Percentiles rank a stretch among this genome's conserved stretches.
phyloP scores from a whole-genome alignment of 2,329 filamentous ascomycete genomes.

The Amauroascus niger region DNA sequence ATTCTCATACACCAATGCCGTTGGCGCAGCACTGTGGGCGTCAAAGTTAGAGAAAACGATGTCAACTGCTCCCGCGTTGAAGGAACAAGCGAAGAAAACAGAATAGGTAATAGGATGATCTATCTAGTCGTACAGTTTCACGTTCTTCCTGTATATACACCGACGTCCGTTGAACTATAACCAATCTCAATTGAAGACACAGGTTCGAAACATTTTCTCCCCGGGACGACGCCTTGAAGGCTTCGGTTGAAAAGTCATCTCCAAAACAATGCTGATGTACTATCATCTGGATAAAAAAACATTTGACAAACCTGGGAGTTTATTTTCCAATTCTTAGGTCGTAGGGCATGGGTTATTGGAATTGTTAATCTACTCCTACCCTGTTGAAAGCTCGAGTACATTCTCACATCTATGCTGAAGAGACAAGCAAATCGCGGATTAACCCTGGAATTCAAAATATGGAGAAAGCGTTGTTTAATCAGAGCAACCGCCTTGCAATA shows the following conservation, averaged over 20 bases:
- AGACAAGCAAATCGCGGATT: background rate
- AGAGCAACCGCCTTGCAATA: background rate
- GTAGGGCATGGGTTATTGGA: too few species aligned
- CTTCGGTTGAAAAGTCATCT: too few species aligned
- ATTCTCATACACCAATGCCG: constrained; percentile 84
- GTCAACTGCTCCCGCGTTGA: constrained; percentile 16
- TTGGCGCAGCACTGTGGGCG: constrained; percentile 90
- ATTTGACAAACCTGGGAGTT: too few species aligned
- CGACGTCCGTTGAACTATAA: too few species aligned
- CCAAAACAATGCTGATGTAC: too few species aligned
- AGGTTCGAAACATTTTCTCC: too few species aligned
- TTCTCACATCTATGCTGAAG: background rate
- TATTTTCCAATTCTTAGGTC: background rate
- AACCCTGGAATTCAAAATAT: background rate
- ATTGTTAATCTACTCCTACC: too few species aligned
- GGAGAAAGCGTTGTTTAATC: background rate
- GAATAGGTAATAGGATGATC: background rate
- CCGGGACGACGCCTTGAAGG: too few species aligned
- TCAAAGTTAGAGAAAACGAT: constrained; percentile 60
- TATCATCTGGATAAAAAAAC: too few species aligned
- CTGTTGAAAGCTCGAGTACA: too few species aligned
- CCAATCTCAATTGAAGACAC: too few species aligned
- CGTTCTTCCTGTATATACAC: background rate
- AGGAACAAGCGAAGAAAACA: background rate
- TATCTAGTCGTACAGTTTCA: background rate